A percentile compares a stretch with the other conserved stretches of the same genome.
Conservation (phyloP, 306 rosid genomes). For the Dryas octopetala region DNA sequence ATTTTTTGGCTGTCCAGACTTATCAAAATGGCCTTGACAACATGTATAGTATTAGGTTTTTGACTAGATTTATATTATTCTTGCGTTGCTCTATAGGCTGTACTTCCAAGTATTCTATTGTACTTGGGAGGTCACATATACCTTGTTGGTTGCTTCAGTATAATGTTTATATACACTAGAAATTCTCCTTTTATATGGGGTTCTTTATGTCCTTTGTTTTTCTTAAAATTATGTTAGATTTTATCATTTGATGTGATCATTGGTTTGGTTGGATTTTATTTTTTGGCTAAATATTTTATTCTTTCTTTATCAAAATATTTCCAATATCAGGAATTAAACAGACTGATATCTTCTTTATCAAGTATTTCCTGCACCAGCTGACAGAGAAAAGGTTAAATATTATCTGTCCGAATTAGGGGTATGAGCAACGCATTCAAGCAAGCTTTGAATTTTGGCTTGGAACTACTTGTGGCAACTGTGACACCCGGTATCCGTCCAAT, state of each 20-base stretch:
- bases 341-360: constrained; percentile 29
- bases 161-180: background rate
- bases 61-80: background rate
- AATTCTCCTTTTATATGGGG: background rate
- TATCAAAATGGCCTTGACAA: background rate
- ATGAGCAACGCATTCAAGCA: constrained; percentile 89
- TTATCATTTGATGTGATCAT: background rate
- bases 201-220: background rate
- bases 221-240: background rate
- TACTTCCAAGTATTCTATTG: background rate
- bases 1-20: background rate
- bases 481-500: constrained; percentile 80
- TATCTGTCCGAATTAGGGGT: constrained; percentile 86
- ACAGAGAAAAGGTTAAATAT: constrained; percentile 84
- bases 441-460: constrained; percentile 69
- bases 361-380: constrained; percentile 80
- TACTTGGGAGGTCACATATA: too few species aligned
- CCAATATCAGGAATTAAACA: background rate
- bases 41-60: background rate
- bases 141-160: background rate
- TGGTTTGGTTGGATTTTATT: background rate
- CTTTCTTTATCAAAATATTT: background rate
- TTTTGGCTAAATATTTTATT: background rate
- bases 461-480: constrained; percentile 78
- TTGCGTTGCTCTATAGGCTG: background rate